Conservation (phyloP, 768 basidiomycete species). For the Lepiota subincarnata region DNA sequence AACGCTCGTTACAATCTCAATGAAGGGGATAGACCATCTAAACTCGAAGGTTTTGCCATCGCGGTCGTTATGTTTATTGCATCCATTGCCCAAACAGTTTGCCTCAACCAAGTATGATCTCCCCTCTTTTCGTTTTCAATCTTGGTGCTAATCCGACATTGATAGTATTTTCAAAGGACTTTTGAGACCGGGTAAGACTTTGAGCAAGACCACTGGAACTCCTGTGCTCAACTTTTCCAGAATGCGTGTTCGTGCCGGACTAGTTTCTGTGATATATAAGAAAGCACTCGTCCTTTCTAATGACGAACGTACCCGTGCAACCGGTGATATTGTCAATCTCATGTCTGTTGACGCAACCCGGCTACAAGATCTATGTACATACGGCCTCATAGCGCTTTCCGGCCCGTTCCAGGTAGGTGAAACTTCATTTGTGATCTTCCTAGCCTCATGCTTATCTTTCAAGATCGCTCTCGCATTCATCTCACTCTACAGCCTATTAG, state of each 20-base stretch:
- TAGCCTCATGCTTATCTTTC: neutral
- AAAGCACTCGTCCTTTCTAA: conserved; percentile 86
- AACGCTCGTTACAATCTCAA: conserved; percentile 33
- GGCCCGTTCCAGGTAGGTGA: conserved; percentile 75
- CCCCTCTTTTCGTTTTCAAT: neutral
- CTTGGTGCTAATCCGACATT: neutral
- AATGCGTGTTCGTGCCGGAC: conserved; percentile 90
- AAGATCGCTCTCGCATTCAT: conserved; percentile 86
- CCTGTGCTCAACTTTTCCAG: conserved; percentile 24
- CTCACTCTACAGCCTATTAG: conserved; percentile 84
- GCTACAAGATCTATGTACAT: conserved; percentile 77
- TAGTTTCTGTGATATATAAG: conserved; percentile 80
- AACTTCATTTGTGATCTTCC: neutral
- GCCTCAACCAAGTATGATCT: conserved; percentile 67
- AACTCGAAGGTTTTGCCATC: conserved; percentile 69
- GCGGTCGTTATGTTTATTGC: conserved; percentile 77
- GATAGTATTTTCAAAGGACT: conserved; percentile 79
- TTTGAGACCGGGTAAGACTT: conserved; percentile 59
- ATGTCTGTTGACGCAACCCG: conserved; percentile 86
- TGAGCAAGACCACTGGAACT: neutral
- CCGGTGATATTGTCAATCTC: conserved; percentile 92
- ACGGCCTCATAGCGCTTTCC: conserved; percentile 79
- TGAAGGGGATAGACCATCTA: conserved; percentile 26
- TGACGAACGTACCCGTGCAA: conserved; percentile 74
- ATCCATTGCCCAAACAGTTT: conserved; percentile 72